Conservation (phyloP, 371 early-diverging fungal genomes). For the Circinella minor region DNA sequence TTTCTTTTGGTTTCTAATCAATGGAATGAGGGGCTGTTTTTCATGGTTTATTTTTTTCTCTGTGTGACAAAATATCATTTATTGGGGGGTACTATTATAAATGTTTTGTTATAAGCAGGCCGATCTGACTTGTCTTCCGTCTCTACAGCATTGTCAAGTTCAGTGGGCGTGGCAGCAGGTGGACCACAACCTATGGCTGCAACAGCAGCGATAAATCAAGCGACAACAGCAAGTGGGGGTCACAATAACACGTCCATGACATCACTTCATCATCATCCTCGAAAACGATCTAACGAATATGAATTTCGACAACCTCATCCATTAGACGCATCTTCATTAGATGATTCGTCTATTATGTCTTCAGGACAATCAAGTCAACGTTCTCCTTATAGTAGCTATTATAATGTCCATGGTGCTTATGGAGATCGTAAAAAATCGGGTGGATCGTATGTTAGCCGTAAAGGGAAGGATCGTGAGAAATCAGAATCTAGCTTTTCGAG, state of each 20-base stretch:
- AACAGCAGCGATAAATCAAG: background rate
- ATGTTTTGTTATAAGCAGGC: slow-evolving; percentile 12
- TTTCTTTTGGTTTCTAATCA: background rate
- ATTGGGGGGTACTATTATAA: too few species aligned
- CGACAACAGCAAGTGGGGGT: background rate
- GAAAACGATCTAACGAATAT: slow-evolving; percentile 21
- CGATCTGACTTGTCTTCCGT: slow-evolving; percentile 18
- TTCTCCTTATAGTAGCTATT: background rate
- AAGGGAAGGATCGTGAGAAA: slow-evolving; percentile 25
- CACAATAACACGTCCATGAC: slow-evolving; percentile 14
- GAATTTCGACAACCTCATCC: slow-evolving; percentile 19
- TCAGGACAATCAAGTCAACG: slow-evolving; percentile 5
- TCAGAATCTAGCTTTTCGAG: slow-evolving; percentile 11
- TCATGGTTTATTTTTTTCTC: background rate
- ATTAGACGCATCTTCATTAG: slow-evolving; percentile 15
- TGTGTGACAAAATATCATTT: background rate
- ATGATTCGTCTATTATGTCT: slow-evolving; percentile 16
- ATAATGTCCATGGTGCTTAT: slow-evolving; percentile 7
- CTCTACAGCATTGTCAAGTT: slow-evolving; percentile 10
- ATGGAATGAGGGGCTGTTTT: background rate
- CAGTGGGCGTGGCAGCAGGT: slow-evolving; percentile 5
- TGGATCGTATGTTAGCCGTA: slow-evolving; percentile 15
- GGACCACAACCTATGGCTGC: slow-evolving; percentile 1
- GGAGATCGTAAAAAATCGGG: slow-evolving; percentile 23
- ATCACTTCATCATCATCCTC: slow-evolving; percentile 17